These are phyloP conservation scores for Spizellomyces sp. DNA, from an alignment of 192 early-diverging fungal species.

Conservation along the genomic window DNA sequence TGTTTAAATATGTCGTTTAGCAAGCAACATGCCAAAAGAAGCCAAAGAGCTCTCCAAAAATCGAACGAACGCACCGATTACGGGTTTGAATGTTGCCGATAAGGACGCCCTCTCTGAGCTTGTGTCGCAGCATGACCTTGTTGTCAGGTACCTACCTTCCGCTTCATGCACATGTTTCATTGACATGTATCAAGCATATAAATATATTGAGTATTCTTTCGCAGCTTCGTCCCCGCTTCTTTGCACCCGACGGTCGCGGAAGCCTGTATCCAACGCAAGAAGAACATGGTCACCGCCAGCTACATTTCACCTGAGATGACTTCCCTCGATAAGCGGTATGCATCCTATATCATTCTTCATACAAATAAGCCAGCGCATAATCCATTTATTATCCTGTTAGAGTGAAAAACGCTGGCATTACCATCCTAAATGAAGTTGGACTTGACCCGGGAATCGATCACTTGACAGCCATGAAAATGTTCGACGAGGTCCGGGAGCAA, in stretches of 20 bases:
- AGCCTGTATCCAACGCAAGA: constrained; percentile 86
- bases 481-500: constrained; percentile 84
- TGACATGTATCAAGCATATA: too few species aligned
- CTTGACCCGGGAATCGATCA: constrained; percentile 99
- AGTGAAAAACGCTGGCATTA: constrained; percentile 83
- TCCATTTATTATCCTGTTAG: background rate
- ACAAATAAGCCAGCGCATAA: background rate
- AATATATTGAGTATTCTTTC: too few species aligned
- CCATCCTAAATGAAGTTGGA: constrained; percentile 97
- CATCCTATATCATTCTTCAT: background rate
- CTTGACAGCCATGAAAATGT: constrained; percentile 74
- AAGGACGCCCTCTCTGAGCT: constrained; percentile 70
- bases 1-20: constrained; percentile 37
- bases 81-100: constrained; percentile 80
- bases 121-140: constrained; percentile 84
- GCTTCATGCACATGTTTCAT: too few species aligned
- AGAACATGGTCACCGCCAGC: constrained; percentile 94
- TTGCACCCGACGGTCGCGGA: constrained; percentile 89
- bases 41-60: constrained; percentile 68
- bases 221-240: constrained; percentile 81
- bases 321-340: constrained; percentile 78
- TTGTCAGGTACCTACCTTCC: constrained; percentile 58
- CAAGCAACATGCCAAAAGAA: constrained; percentile 75
- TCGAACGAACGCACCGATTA: constrained; percentile 62
- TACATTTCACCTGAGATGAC: constrained; percentile 96